Evolutionary conservation across 2,329 filamentous ascomycete genomes (phyloP), one percentile per base, ranked within the genome.

Genomic region (Xylaria arbuscula): DNA sequence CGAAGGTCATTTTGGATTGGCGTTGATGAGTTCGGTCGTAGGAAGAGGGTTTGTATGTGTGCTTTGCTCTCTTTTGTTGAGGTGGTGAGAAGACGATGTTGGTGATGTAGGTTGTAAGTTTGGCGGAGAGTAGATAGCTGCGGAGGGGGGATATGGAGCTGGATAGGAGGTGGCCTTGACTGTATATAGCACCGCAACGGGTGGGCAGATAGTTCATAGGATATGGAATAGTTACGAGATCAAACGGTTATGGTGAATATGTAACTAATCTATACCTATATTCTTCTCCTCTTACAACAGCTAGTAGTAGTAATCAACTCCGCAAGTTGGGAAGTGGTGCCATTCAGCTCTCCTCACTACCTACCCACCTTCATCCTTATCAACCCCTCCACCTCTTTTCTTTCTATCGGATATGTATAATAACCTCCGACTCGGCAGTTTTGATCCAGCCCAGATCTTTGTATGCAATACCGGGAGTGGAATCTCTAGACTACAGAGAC

Each of bases 1-100:
- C 93, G 85, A 98, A 94, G 68, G 92, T 85, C 94, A 96, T 96
- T 71, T 72, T 86, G 61, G 4, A 3, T 4, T 15, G 28, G 28
- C 13, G n/a, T 34, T 15, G 28, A 8, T 15, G 11, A n/a, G 50
- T 53, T 9, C n/a, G n/a, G n/a, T n/a, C n/a, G 11, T 32, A 19
- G 8, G 28, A 15, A 15, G 5, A 42, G 11, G 34, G 3, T 36
- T 56, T 28, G 8, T 24, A 48, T 48, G 45, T 11, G 8, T 22
- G 5, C 15, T 51, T 24, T 28, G 48, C 3, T 32, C 42, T 28
- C 11, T 15, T 19, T 47, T 10, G 42, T 22, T 8, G n/a, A 22
- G 4, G 19, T 24, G 22, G 24, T 17, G 24, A n/a, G 24, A 32
- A n/a, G 13, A 11, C 28, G 28, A 28, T 51, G 15, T 51, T 17